phyloP scores from a whole-genome alignment of 352 stramenopile species.

The Globisporangium nodosum region DNA sequence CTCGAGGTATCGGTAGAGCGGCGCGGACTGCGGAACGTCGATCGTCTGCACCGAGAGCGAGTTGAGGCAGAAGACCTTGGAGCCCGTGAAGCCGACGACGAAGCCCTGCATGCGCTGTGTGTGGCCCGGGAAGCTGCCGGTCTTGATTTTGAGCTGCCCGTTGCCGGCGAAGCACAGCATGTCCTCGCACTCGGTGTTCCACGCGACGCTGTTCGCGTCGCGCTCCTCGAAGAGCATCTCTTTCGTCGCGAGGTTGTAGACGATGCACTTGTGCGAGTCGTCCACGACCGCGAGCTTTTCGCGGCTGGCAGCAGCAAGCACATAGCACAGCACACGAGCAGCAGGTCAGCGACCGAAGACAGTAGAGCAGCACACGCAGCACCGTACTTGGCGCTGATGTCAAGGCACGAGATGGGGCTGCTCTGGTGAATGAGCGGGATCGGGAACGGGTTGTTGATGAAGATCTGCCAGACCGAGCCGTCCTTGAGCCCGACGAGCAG shows the following conservation, averaged over 20 bases:
- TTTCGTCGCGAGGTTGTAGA: conserved; percentile 90
- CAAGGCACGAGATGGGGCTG: conserved; percentile 83
- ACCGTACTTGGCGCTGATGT: conserved; percentile 84
- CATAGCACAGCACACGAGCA: neutral
- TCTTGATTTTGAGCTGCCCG: conserved; percentile 89
- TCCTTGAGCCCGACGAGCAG: conserved; percentile 91
- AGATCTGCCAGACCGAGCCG: conserved; percentile 89
- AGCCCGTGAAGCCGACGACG: conserved; percentile 90
- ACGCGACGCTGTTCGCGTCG: conserved; percentile 87
- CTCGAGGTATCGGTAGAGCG: conserved; percentile 89
- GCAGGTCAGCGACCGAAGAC: neutral
- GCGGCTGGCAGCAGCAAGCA: conserved; percentile 28
- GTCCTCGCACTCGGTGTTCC: conserved; percentile 93
- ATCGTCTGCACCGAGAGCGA: conserved; percentile 83
- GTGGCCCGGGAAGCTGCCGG: conserved; percentile 84
- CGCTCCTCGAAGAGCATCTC: conserved; percentile 86
- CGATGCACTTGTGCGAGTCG: conserved; percentile 80
- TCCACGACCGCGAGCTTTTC: conserved; percentile 91
- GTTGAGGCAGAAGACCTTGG: conserved; percentile 91
- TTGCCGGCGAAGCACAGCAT: conserved; percentile 93
- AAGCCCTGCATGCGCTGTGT: conserved; percentile 89
- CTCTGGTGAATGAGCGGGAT: conserved; percentile 88
- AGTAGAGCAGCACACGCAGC: neutral
- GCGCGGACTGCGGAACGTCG: conserved; percentile 87
- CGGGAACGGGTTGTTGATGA: conserved; percentile 94